Evolutionary conservation across 1,139 yeast genomes (phyloP).

Genomic region (Geotrichum armillariae): DNA sequence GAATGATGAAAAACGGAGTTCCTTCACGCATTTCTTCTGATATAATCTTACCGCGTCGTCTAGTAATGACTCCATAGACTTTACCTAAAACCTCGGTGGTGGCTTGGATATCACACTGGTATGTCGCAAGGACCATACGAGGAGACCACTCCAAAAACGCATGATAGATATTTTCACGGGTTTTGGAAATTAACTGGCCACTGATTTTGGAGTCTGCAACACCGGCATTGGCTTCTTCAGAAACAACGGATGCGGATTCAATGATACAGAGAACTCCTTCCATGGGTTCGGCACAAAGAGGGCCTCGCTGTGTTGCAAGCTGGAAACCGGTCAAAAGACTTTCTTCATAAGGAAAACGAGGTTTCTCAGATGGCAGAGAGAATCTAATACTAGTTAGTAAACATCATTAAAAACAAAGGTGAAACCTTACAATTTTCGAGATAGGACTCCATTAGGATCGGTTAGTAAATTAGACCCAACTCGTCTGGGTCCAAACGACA

Average conservation of each 20-base stretch:
- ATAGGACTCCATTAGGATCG: slow-evolving; percentile 46
- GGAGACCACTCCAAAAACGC: slow-evolving; percentile 82
- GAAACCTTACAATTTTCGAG: slow-evolving; percentile 16
- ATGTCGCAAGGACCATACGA: slow-evolving; percentile 86
- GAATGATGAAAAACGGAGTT: slow-evolving; percentile 89
- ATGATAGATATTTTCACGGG: slow-evolving; percentile 71
- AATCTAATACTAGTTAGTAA: slow-evolving; percentile 5
- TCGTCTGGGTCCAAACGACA: slow-evolving; percentile 76
- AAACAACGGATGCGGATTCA: slow-evolving; percentile 38
- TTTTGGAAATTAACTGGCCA: slow-evolving; percentile 72
- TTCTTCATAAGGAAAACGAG: slow-evolving; percentile 51
- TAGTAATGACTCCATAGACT: slow-evolving; percentile 92
- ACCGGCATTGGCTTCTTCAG: slow-evolving; percentile 32
- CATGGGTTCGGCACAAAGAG: slow-evolving; percentile 81
- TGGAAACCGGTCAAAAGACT: slow-evolving; percentile 82
- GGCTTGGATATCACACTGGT: slow-evolving; percentile 93
- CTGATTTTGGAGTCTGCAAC: slow-evolving; percentile 43
- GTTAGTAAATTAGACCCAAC: slow-evolving; percentile 74
- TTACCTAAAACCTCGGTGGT: slow-evolving; percentile 92
- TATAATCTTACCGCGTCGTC: slow-evolving; percentile 78
- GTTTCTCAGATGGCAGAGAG: background rate
- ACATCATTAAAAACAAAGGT: background rate
- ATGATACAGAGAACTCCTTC: slow-evolving; percentile 72
- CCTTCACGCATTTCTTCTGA: slow-evolving; percentile 98
- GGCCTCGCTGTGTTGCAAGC: slow-evolving; percentile 80